Percentiles rank a stretch among this genome's conserved stretches.
Evolutionary conservation across 768 basidiomycete species (phyloP).

Genomic region (Agrocybe chaxingu): DNA sequence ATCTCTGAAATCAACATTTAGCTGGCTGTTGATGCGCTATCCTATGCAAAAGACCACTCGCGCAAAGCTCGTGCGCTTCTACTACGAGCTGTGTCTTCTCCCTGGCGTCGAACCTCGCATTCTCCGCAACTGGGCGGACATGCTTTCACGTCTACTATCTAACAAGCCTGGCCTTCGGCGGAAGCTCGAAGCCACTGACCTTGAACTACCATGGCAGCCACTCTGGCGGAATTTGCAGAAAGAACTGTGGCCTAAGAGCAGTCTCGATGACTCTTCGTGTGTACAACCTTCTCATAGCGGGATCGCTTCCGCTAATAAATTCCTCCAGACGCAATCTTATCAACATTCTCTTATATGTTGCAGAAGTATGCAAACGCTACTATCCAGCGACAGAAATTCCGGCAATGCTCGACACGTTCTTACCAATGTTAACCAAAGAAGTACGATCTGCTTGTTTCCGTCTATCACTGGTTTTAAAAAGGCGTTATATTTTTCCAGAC

Average conservation of each 20-base stretch:
- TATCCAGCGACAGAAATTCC: constrained; percentile 63
- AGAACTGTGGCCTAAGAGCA: constrained; percentile 71
- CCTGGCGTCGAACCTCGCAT: constrained; percentile 75
- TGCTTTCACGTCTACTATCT: constrained; percentile 67
- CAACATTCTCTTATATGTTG: constrained; percentile 72
- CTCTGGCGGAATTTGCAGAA: constrained; percentile 74
- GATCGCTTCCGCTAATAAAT: not conserved
- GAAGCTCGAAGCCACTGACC: constrained; percentile 64
- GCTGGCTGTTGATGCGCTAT: constrained; percentile 82
- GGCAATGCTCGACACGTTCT: constrained; percentile 66
- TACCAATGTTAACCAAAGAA: constrained; percentile 69
- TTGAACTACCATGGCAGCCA: constrained; percentile 70
- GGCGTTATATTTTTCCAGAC: constrained; percentile 37
- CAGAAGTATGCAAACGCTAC: constrained; percentile 70
- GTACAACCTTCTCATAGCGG: constrained; percentile 15
- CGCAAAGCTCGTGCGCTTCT: constrained; percentile 68
- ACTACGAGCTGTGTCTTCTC: constrained; percentile 75
- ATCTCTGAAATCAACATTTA: constrained; percentile 21
- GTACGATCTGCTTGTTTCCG: constrained; percentile 35
- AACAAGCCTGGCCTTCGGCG: constrained; percentile 63
- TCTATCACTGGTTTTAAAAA: not conserved
- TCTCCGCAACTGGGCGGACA: constrained; percentile 74
- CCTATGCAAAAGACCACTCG: constrained; percentile 69
- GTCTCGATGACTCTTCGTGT: constrained; percentile 57
- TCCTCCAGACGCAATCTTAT: constrained; percentile 53